These are phyloP conservation scores for Melanomma pulvis-pyrius DNA, from an alignment of 495 filamentous ascomycete genomes.

Conservation along the genomic window DNA sequence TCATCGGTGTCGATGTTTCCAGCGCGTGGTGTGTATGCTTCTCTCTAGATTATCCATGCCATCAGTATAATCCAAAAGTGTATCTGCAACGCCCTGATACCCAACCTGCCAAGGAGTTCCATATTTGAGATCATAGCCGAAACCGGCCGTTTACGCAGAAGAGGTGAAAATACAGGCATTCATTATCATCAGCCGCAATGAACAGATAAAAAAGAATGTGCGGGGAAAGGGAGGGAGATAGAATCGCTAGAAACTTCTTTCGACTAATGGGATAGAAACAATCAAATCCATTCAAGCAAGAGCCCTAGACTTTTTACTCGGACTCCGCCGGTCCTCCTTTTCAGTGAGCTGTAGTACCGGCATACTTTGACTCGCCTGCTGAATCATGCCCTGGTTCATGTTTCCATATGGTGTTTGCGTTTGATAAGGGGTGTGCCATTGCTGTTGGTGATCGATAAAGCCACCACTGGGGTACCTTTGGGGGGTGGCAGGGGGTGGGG, in stretches of 20 bases:
- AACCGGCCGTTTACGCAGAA: neutral
- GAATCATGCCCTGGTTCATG: slow-evolving; percentile 14
- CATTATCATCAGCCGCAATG: no score
- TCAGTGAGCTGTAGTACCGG: neutral
- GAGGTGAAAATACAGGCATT: no score
- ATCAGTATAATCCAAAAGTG: neutral
- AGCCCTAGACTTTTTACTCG: slow-evolving; percentile 4
- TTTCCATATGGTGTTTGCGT: slow-evolving; percentile 20
- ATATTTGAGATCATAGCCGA: neutral
- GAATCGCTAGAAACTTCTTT: no score
- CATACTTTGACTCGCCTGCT: slow-evolving; percentile 20
- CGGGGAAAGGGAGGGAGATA: no score
- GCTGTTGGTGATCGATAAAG: slow-evolving; percentile 25
- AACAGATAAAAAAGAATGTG: no score
- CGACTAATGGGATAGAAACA: neutral
- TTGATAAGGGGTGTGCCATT: slow-evolving; percentile 7
- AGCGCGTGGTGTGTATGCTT: no score
- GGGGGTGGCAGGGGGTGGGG: slow-evolving; percentile 43
- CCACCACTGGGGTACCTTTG: slow-evolving; percentile 43
- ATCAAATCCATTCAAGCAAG: neutral
- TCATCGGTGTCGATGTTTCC: no score
- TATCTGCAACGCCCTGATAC: neutral
- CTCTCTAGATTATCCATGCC: neutral
- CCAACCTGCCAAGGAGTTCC: neutral
- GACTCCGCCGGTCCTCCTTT: slow-evolving; percentile 1